Conservation (phyloP, 140 eudicot species). For the Anethum foeniculum region DNA sequence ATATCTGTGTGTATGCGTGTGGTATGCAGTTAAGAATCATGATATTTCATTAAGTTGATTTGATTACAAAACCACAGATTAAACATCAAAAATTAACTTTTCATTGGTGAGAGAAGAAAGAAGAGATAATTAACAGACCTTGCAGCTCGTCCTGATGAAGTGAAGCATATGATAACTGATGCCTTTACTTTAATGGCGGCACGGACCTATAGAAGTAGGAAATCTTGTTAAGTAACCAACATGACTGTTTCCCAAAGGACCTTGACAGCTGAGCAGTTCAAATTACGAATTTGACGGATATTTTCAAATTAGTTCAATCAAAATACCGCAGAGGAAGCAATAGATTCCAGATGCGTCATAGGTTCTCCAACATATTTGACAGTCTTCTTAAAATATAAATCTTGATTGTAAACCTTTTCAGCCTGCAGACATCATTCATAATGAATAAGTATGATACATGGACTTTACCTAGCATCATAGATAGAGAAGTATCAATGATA, state of each 20-base stretch:
- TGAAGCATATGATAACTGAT: conserved; percentile 71
- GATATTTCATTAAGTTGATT: not conserved
- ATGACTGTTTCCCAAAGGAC: not conserved
- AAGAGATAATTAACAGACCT: conserved; percentile 26
- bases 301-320: not conserved
- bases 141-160: conserved; percentile 81
- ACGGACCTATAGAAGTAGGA: conserved; percentile 36
- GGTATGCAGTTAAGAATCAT: not conserved
- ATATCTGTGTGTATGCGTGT: no score
- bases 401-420: conserved; percentile 93
- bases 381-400: conserved; percentile 75
- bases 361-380: conserved; percentile 95
- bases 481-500: not conserved
- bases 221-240: not conserved
- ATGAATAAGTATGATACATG: not conserved
- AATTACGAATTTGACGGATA: not conserved
- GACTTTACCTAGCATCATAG: not conserved
- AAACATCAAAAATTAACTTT: not conserved
- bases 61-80: not conserved
- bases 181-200: conserved; percentile 78
- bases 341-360: conserved; percentile 77
- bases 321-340: conserved; percentile 73
- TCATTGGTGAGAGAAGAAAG: not conserved
- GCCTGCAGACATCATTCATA: conserved; percentile 40
- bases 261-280: not conserved